Base-by-base conservation (phyloP, 139 green algal genomes). In the Volvox reticuliferus region DNA sequence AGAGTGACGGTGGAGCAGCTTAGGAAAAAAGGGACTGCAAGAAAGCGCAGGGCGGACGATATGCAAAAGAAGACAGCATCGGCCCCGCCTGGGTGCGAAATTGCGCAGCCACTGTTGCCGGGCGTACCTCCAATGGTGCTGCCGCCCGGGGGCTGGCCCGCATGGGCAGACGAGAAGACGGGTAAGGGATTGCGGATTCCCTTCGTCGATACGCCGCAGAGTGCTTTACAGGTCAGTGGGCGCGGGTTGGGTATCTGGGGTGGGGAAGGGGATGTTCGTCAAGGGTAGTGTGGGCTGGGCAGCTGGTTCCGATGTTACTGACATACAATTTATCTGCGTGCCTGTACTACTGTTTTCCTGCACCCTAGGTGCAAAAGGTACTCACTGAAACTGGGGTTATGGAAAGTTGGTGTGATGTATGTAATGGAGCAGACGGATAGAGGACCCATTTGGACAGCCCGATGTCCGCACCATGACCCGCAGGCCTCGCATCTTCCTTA, bases 131-230 rank as follows among this genome's bases (percentile, higher is more conserved):
- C 85, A 24, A 22, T 89, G 85, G 16, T 12, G 19, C 85, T 89
- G 71, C 85, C 85, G 26, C 69, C 28, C 12, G 85, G 85, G 2
- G 85, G 85, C 9, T 89, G 85, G 85, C n/a, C 85, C 24, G 85
- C 44, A 20, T 89, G 85, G 85, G 85, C 85, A 12, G 19, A 2
- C 44, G 28, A 3, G 37, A 21, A 22, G 18, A 73, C 82, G 69
- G 85, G 71, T n/a, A 44, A 44, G 44, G 44, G 69, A n/a, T 26
- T 71, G 62, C 37, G 35, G 67, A 24, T 71, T 21, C 24, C 83
- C 35, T 30, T n/a, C 68, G 73, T 37, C 19, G 33, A n/a, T 0
- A 65, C 68, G 13, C 83, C 83, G 69, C 85, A 82, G 44, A 73
- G 12, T 17, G 69, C 69, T 1, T 82, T 30, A 37, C 69, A 89